Percentiles rank a stretch among this genome's conserved stretches.
These are phyloP conservation scores for Aspergillus caelatus DNA, from an alignment of 2,329 filamentous ascomycete genomes.

Conservation along the genomic window DNA sequence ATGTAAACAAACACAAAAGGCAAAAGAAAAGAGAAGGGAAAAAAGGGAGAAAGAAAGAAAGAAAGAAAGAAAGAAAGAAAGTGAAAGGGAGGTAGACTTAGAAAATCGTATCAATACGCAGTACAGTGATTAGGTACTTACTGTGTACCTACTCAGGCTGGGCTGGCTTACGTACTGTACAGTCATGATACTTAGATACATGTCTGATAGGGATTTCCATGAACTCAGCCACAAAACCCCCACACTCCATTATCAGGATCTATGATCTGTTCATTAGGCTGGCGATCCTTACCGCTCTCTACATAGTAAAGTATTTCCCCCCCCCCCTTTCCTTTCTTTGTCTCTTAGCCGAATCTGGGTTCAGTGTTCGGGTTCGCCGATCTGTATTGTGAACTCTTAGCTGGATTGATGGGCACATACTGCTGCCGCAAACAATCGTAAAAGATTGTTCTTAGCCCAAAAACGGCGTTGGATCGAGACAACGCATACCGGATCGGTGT, in stretches of 20 bases:
- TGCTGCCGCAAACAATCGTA: not conserved
- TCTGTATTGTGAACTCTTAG: not conserved
- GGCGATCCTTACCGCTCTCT: not conserved
- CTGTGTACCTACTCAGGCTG: not conserved
- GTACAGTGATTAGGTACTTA: too few species aligned
- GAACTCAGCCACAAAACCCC: not conserved
- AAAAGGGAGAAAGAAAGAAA: too few species aligned
- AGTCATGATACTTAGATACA: not conserved
- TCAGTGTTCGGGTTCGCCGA: not conserved
- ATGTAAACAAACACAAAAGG: not conserved
- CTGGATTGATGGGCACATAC: constrained; percentile 2
- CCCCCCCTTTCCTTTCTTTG: not conserved
- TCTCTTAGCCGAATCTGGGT: not conserved
- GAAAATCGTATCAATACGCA: not conserved
- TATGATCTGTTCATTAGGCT: not conserved
- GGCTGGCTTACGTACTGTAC: not conserved
- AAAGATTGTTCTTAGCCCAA: constrained; percentile 5
- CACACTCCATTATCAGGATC: not conserved
- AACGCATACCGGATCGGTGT: constrained; percentile 15
- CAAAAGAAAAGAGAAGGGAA: not conserved
- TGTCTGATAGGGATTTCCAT: not conserved
- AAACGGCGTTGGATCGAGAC: constrained; percentile 13
- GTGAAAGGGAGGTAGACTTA: not conserved
- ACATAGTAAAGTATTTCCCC: not conserved
- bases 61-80: not conserved